Base-by-base conservation (phyloP, 108 stramenopile genomes). In the Schizochytrium sp. region DNA sequence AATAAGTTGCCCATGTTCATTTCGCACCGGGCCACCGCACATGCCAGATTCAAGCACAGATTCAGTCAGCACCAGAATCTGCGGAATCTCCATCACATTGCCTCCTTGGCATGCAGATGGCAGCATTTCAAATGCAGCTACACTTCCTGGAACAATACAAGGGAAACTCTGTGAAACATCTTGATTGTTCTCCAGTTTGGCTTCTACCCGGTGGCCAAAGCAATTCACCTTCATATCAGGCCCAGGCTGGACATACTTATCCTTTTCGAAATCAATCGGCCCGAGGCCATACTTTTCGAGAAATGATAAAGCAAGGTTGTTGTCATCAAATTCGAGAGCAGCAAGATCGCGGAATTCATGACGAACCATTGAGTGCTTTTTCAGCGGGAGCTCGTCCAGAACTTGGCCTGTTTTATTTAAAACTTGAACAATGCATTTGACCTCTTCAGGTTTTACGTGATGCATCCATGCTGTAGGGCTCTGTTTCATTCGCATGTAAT, bases 381-480 rank as follows among this genome's bases (percentile, higher is more conserved):
- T 15, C 12, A 69, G 12, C 8, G 10, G 8, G 12, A 69, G 12
- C 64, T 69, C 64, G 64, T 69, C 64, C 42, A 69, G 7, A 1
- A 15, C 15, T 1, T 38, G 10, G 28, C 64, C 64, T 8, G 8
- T 15, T 13, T 69, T 44, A 44, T 69, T 44, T 8, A 69, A 44
- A 38, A 69, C 64, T 15, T 69, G 64, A 7, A 69, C 42, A 8
- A 69, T 7, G 44, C 40, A 8, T 3, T 15, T 69, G 64, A 69
- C 64, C 64, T 69, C 64, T 0, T 69, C 64, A 15, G 64, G 64
- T 44, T 44, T 38, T 15, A 69, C 64, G 44, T 69, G 64, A 38
- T 69, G 64, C 64, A 69, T 69, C 64, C 64, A 69, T 7, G 64
- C 64, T 8, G 64, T 69, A 8, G 64, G 64, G 28, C 64, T 28